These are phyloP conservation scores for Phialophora expanda DNA, from an alignment of 2,329 filamentous ascomycete genomes.

Conservation along the genomic window DNA sequence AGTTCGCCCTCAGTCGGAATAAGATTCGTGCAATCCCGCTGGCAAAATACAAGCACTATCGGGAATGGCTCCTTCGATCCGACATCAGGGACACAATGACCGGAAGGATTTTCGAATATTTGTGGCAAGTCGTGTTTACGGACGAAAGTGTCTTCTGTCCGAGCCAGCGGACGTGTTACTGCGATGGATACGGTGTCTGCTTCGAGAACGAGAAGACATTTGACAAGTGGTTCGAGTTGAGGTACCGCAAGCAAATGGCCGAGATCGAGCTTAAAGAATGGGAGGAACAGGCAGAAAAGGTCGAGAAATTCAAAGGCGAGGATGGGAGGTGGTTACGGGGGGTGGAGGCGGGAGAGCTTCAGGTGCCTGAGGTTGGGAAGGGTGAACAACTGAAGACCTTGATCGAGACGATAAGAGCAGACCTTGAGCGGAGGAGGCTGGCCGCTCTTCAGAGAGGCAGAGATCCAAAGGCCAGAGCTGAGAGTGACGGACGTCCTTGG, in stretches of 20 bases:
- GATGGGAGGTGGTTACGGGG: slow-evolving; percentile 23
- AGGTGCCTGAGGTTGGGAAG: slow-evolving; percentile 41
- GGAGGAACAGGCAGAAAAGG: slow-evolving; percentile 46
- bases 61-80: slow-evolving; percentile 66
- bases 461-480: slow-evolving; percentile 58
- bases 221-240: slow-evolving; percentile 55
- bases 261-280: slow-evolving; percentile 51
- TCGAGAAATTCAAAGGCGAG: slow-evolving; percentile 41
- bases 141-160: slow-evolving; percentile 53
- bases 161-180: slow-evolving; percentile 63
- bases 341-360: slow-evolving; percentile 33
- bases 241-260: slow-evolving; percentile 49
- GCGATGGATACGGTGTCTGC: slow-evolving; percentile 67
- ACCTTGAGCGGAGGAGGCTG: slow-evolving; percentile 50
- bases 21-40: slow-evolving; percentile 61
- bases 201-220: slow-evolving; percentile 60
- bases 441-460: slow-evolving; percentile 58
- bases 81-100: slow-evolving; percentile 61
- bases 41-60: slow-evolving; percentile 61
- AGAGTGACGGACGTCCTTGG: slow-evolving; percentile 60
- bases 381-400: slow-evolving; percentile 51
- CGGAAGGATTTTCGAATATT: slow-evolving; percentile 67
- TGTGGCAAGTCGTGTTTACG: slow-evolving; percentile 68
- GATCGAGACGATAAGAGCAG: slow-evolving; percentile 51
- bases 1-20: slow-evolving; percentile 66